These are phyloP conservation scores for Pseudocercospora pini-densiflorae DNA, from an alignment of 2,329 filamentous ascomycete genomes.

Conservation along the genomic window DNA sequence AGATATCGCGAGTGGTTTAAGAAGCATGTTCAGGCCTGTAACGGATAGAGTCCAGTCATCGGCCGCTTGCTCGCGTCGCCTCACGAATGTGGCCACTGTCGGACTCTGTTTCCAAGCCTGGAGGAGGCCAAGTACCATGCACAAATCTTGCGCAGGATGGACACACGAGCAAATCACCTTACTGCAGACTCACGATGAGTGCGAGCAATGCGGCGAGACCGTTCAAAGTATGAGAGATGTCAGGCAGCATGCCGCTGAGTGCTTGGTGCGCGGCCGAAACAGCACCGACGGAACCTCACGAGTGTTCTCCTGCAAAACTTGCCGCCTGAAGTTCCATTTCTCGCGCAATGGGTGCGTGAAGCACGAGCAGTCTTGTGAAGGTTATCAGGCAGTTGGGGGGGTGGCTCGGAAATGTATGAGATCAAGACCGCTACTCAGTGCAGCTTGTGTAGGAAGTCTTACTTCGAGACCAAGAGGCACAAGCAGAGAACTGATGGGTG, in stretches of 20 bases:
- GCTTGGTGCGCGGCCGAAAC: neutral
- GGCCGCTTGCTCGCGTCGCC: neutral
- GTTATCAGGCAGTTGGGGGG: too few species aligned
- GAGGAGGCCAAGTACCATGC: neutral
- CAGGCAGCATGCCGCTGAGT: neutral
- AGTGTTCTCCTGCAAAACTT: neutral
- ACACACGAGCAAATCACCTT: neutral
- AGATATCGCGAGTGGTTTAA: slow-evolving; percentile 13
- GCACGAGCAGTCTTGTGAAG: neutral
- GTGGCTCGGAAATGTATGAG: too few species aligned
- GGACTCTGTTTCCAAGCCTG: neutral
- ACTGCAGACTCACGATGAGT: neutral
- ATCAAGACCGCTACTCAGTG: neutral
- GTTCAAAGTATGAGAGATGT: neutral
- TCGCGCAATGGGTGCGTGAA: neutral
- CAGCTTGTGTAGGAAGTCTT: neutral
- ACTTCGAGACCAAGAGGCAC: neutral
- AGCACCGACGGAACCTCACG: neutral
- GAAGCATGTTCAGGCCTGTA: slow-evolving; percentile 5
- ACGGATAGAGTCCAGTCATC: neutral
- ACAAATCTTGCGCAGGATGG: too few species aligned
- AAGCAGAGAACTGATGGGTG: neutral
- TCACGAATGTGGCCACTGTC: neutral
- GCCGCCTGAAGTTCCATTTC: neutral
- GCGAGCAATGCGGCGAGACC: neutral